These are phyloP conservation scores for Nakaseomyces delphensis DNA, from an alignment of 1,139 yeast species.

Conservation along the genomic window DNA sequence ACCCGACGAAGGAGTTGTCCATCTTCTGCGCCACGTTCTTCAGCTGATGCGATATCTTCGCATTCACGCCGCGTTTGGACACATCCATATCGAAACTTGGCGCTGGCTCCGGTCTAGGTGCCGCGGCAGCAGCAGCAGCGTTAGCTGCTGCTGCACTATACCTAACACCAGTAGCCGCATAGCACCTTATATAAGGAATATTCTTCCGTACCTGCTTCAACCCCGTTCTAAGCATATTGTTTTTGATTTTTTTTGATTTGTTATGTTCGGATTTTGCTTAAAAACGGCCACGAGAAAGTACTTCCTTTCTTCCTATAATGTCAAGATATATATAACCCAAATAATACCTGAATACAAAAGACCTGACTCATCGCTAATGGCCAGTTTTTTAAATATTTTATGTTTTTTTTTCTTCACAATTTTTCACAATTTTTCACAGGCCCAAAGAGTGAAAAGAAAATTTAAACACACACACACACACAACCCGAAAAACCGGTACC, in stretches of 20 bases:
- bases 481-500: too few species aligned
- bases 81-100: conserved; percentile 37
- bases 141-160: background rate
- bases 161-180: background rate
- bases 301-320: background rate
- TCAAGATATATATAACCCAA: too few species aligned
- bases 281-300: too few species aligned
- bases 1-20: conserved; percentile 88
- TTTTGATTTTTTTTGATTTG: background rate
- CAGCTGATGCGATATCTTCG: conserved; percentile 8
- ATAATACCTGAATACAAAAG: too few species aligned
- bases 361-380: background rate
- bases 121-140: background rate
- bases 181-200: background rate
- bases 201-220: conserved; percentile 4
- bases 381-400: too few species aligned
- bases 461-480: too few species aligned
- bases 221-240: background rate
- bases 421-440: too few species aligned
- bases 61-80: conserved; percentile 3
- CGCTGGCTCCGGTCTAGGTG: conserved; percentile 41
- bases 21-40: conserved; percentile 27
- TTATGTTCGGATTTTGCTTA: too few species aligned
- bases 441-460: too few species aligned
- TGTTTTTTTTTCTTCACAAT: too few species aligned